Evolutionary conservation across 2,329 filamentous ascomycete genomes (phyloP).

Genomic region (Metarhizium brunneum): DNA sequence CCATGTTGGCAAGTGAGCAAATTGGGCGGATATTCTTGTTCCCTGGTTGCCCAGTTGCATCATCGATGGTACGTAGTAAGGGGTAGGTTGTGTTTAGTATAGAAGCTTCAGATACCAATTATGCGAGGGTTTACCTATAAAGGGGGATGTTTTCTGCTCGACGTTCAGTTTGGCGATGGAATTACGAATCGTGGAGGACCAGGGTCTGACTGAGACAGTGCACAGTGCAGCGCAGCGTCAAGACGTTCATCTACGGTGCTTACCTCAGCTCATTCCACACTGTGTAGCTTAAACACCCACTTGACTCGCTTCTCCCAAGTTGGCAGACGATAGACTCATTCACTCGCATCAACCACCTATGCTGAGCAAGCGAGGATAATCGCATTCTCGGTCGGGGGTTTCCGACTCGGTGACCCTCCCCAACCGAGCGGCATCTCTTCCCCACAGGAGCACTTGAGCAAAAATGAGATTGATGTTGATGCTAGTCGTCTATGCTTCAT

Average conservation of each 20-base stretch:
- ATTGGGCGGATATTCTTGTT: neutral
- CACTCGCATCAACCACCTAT: neutral
- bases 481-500: neutral
- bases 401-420: no score
- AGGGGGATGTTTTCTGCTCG: no score
- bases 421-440: neutral
- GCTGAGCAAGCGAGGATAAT: neutral
- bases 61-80: neutral
- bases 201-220: no score
- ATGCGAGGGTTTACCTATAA: neutral
- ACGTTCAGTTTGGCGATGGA: no score
- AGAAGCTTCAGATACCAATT: neutral
- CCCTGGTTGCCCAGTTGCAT: neutral
- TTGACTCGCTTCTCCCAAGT: neutral
- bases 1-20: neutral
- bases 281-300: neutral
- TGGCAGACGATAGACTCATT: neutral
- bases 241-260: no score
- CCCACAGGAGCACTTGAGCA: no score
- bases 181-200: no score
- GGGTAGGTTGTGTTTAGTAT: neutral
- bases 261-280: no score
- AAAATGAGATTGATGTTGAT: neutral
- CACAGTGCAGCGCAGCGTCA: no score
- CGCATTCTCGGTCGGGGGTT: no score